Evolutionary conservation across 2,329 filamentous ascomycete genomes (phyloP), one percentile per base, ranked within the genome.

Genomic region (Aspergillus amoenus): DNA sequence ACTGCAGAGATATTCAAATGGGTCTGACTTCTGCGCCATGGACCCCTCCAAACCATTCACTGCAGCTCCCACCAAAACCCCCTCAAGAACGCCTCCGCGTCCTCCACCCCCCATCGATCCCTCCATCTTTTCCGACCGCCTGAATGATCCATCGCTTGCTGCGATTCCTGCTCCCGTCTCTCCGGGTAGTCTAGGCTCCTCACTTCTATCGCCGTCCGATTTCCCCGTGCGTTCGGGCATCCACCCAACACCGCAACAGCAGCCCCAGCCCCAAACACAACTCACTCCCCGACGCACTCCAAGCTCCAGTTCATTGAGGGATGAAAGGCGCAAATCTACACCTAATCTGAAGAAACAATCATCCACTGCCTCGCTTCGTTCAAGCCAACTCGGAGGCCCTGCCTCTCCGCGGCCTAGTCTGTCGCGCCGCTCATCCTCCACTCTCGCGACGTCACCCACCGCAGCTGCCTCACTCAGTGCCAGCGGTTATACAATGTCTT

Each of bases 361-460:
- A 21, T 78, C 75, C 1, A 66, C 66, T 8, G 69, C 67, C 11
- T 78, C 75, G 5, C 61, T 77, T 43, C 71, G 74, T 51, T 76
- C 73, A 1, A 63, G 64, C 6, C 67, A 69, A 34, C 66, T 67
- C 24, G 67, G 66, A 9, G 61, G 64, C 17, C 50, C 68, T 24
- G 57, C 58, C 5, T 73, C 73, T 4, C 69, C 72, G 8, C 65
- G 63, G 21, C 62, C 68, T 18, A 69, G 65, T 40, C 60, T 70
- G 40, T 74, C 73, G 43, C 70, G 73, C 56, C 72, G 68, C 52
- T 70, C 71, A 49, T 70, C 71, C 17, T 62, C 73, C 12, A 71
- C 70, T 21, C 59, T 69, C 49, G 59, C 63, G 59, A 62, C 61
- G 48, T 70, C 70, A 17, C 65, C 69, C 17, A 61, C 65, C 34